These are phyloP conservation scores for Suillus occidentalis DNA, from an alignment of 768 basidiomycete genomes.

Conservation along the genomic window DNA sequence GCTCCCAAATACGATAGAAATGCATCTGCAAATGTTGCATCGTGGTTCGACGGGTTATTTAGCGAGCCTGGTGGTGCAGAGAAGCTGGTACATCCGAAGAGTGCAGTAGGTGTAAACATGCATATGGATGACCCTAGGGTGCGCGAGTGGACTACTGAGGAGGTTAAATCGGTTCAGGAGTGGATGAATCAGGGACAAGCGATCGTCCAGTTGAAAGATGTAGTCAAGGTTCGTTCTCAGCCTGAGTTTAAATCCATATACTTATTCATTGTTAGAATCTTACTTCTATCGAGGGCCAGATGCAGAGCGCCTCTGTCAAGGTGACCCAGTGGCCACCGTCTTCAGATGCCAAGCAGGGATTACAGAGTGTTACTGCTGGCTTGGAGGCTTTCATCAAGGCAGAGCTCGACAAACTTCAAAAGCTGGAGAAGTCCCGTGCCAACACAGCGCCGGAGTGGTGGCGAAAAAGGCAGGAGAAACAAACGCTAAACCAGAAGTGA, in stretches of 20 bases:
- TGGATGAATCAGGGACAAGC: slow-evolving; percentile 40
- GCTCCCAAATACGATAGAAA: slow-evolving; percentile 23
- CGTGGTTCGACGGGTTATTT: slow-evolving; percentile 31
- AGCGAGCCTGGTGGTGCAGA: slow-evolving; percentile 20
- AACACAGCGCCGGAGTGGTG: slow-evolving; percentile 29
- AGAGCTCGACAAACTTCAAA: slow-evolving; percentile 19
- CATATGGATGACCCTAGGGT: slow-evolving; percentile 39
- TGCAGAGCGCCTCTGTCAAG: slow-evolving; percentile 5
- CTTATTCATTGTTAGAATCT: slow-evolving; percentile 14
- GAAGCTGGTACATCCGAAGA: slow-evolving; percentile 17
- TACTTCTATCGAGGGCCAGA: slow-evolving; percentile 16
- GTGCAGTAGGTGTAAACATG: slow-evolving; percentile 11
- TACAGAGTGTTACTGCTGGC: slow-evolving; percentile 11
- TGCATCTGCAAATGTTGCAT: slow-evolving; percentile 35
- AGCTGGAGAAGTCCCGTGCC: slow-evolving; percentile 26
- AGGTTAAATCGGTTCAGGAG: slow-evolving; percentile 30
- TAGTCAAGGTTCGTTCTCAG: slow-evolving; percentile 23
- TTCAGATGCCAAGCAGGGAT: slow-evolving; percentile 12
- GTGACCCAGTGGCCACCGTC: slow-evolving; percentile 13
- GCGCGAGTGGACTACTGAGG: slow-evolving; percentile 41
- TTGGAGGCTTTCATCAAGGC: slow-evolving; percentile 28
- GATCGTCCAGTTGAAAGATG: slow-evolving; percentile 26
- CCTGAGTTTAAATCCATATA: not conserved
- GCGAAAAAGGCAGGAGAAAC: slow-evolving; percentile 29
- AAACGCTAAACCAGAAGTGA: slow-evolving; percentile 11